These are phyloP conservation scores for Botryotinia convoluta DNA, from an alignment of 2,329 filamentous ascomycete species.

Conservation along the genomic window DNA sequence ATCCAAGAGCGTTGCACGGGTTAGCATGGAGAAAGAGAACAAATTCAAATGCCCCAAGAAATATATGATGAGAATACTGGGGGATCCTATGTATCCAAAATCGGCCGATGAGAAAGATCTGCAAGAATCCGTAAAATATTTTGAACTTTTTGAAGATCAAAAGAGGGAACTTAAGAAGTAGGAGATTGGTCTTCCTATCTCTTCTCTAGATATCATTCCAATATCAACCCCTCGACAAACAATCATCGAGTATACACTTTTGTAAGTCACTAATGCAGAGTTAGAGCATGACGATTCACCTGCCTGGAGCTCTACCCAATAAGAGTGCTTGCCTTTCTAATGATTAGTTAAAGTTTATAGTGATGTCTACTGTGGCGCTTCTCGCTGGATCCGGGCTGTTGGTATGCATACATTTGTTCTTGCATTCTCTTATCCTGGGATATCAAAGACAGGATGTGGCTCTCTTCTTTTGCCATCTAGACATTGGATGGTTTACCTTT, in stretches of 20 bases:
- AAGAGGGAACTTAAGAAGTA: not conserved
- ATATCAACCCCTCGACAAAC: not conserved
- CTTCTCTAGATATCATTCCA: not conserved
- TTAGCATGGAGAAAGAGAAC: not conserved
- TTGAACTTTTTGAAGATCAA: not conserved
- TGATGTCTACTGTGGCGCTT: not conserved
- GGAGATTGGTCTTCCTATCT: not conserved
- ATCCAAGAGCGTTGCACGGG: not conserved
- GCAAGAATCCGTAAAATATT: not conserved
- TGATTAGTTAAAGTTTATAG: not conserved
- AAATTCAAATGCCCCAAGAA: not conserved
- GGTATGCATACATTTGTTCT: not conserved
- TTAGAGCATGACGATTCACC: not conserved
- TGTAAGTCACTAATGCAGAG: not conserved
- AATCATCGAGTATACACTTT: not conserved
- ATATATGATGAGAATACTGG: not conserved
- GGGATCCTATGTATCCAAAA: not conserved
- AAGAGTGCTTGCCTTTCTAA: not conserved
- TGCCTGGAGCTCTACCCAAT: not conserved
- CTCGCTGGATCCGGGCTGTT: not conserved
- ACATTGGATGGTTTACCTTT: not conserved
- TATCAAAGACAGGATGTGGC: not conserved
- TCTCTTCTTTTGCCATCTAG: not conserved
- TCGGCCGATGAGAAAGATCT: not conserved
- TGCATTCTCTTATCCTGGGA: not conserved